Evolutionary conservation across 2,329 filamentous ascomycete genomes (phyloP).

Genomic region (Microdochium nivale): DNA sequence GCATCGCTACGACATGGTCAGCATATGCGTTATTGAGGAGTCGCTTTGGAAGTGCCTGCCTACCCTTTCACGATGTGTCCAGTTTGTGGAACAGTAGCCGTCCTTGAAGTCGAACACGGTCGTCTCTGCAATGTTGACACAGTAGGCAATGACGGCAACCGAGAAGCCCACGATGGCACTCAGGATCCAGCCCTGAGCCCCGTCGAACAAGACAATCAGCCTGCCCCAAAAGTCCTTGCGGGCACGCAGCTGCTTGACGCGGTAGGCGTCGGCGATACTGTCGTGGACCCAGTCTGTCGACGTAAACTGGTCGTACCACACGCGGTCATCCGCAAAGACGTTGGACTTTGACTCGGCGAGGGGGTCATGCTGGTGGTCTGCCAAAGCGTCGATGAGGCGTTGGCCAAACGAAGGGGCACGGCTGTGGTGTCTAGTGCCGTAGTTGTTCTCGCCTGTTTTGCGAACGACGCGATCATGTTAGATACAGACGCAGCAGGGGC

Average conservation of each 20-base stretch:
- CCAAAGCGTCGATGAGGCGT: conserved; percentile 54
- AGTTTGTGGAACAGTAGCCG: conserved; percentile 67
- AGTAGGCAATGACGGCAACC: conserved; percentile 78
- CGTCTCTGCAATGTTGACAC: conserved; percentile 79
- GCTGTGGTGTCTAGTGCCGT: conserved; percentile 38
- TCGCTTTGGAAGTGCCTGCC: conserved; percentile 7
- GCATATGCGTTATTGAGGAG: conserved; percentile 1
- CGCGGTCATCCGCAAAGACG: conserved; percentile 70
- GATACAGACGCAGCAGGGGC: neutral
- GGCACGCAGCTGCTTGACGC: conserved; percentile 72
- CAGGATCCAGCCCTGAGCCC: conserved; percentile 87
- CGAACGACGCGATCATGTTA: neutral
- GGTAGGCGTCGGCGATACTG: conserved; percentile 87
- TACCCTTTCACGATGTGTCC: conserved; percentile 67
- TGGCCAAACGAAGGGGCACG: conserved; percentile 50
- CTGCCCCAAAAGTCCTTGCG: conserved; percentile 82
- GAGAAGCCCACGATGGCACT: conserved; percentile 83
- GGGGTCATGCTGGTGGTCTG: conserved; percentile 42
- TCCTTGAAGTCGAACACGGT: conserved; percentile 85
- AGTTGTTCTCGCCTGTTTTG: conserved; percentile 6
- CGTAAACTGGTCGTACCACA: conserved; percentile 98
- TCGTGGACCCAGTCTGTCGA: conserved; percentile 98
- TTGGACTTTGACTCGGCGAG: conserved; percentile 57
- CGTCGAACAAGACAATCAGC: conserved; percentile 68
- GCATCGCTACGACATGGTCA: conserved; percentile 29